Conservation (phyloP, 768 basidiomycete genomes). For the Tremella fuciformis region DNA sequence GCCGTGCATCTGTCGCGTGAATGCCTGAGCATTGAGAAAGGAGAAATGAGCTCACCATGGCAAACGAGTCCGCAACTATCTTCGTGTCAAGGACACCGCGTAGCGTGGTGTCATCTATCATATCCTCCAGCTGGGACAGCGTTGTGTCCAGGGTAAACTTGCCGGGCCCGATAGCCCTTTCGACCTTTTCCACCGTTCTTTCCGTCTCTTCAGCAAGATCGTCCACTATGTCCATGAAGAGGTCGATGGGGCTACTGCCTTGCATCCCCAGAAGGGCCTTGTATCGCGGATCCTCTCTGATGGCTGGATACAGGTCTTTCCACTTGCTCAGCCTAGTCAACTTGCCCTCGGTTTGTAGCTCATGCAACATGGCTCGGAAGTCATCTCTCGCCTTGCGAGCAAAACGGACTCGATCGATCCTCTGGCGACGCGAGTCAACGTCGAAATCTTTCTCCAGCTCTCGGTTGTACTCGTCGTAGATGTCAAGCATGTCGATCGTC, state of each 20-base stretch:
- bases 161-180: constrained; percentile 42
- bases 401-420: constrained; percentile 76
- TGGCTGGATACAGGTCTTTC: constrained; percentile 78
- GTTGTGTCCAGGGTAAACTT: constrained; percentile 41
- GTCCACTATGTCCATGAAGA: constrained; percentile 94
- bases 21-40: not conserved
- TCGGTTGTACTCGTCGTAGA: constrained; percentile 90
- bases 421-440: constrained; percentile 71
- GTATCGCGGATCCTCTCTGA: constrained; percentile 79
- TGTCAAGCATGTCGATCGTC: constrained; percentile 82
- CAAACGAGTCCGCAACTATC: constrained; percentile 59
- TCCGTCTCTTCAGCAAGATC: constrained; percentile 80
- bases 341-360: constrained; percentile 64
- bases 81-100: constrained; percentile 64
- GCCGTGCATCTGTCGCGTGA: constrained; percentile 63
- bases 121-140: constrained; percentile 42
- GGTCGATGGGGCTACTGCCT: constrained; percentile 89
- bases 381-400: constrained; percentile 88
- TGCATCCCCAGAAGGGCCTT: constrained; percentile 82
- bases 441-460: constrained; percentile 88
- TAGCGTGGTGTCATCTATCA: constrained; percentile 30
- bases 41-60: constrained; percentile 27
- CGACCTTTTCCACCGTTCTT: constrained; percentile 67
- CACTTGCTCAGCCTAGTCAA: constrained; percentile 83
- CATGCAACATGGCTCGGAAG: constrained; percentile 76